A percentile compares a stretch with the other conserved stretches of the same genome.
Conservation (phyloP, 75 land plant species). For the Pinus tabuliformis region DNA sequence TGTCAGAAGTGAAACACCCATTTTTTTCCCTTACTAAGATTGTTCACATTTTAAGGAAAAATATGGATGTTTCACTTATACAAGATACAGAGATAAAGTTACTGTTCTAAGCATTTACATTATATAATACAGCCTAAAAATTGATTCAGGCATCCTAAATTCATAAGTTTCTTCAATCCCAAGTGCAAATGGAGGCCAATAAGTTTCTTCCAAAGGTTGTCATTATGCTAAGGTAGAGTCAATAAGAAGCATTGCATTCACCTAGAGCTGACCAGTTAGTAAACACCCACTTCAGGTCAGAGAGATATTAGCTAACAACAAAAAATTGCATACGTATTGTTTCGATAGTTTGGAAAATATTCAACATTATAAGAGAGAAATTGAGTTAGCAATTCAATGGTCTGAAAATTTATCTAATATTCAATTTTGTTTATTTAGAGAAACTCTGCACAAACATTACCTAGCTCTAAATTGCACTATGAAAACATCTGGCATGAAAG, state of each 20-base stretch:
- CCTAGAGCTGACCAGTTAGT: background rate
- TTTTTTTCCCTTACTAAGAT: no score
- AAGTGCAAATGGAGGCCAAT: background rate
- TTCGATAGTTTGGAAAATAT: background rate
- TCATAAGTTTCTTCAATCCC: background rate
- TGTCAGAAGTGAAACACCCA: no score
- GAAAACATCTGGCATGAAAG: background rate
- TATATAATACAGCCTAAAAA: no score
- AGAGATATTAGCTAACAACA: background rate
- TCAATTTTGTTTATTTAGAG: background rate
- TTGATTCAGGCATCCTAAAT: background rate
- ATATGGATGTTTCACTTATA: no score
- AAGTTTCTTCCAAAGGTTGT: background rate
- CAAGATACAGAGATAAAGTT: no score
- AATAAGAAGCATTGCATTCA: background rate
- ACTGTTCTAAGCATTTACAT: no score
- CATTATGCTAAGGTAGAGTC: background rate
- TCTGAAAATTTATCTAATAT: background rate
- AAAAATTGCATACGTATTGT: background rate
- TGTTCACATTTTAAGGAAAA: no score
- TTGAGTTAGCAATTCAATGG: background rate
- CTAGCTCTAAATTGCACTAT: background rate
- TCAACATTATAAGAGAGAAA: no score
- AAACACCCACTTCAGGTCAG: background rate
- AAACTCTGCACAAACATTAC: background rate